Percentiles rank a stretch among this genome's conserved stretches.
Conservation (phyloP, 805 yeast species). For the Cyberlindnera misumaiensis region DNA sequence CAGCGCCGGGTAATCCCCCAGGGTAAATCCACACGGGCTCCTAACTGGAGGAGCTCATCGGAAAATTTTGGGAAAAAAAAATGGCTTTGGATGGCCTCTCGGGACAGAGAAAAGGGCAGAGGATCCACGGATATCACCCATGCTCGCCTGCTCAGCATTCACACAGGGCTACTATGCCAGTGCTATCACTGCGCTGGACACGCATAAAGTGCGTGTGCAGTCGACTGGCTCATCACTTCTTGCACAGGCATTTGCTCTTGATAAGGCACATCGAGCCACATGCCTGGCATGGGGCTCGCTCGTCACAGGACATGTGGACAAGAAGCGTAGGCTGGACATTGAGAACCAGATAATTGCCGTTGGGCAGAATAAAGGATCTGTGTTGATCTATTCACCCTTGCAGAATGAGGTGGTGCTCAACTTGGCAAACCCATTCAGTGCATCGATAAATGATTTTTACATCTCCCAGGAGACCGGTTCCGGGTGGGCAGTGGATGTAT, state of each 20-base stretch:
- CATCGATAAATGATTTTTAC: conserved; percentile 45
- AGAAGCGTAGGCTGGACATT: conserved; percentile 22
- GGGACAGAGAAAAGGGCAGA: no score
- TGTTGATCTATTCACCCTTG: conserved; percentile 62
- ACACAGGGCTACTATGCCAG: conserved; percentile 57
- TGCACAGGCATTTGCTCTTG: conserved; percentile 45
- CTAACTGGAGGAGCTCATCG: background rate
- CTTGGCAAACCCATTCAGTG: conserved; percentile 39
- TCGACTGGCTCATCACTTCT: conserved; percentile 36
- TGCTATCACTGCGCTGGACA: conserved; percentile 60
- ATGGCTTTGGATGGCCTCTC: no score
- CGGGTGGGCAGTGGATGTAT: conserved; percentile 54
- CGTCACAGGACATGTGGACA: conserved; percentile 1
- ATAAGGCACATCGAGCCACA: conserved; percentile 43
- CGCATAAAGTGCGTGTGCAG: conserved; percentile 62
- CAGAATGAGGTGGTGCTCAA: conserved; percentile 50
- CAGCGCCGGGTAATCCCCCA: no score
- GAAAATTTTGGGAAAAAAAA: background rate
- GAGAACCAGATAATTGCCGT: conserved; percentile 48
- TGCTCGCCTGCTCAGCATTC: conserved; percentile 28
- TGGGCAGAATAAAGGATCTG: conserved; percentile 59
- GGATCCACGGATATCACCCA: no score
- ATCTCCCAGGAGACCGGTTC: conserved; percentile 34
- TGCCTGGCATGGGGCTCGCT: conserved; percentile 45
- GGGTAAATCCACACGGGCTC: no score